A percentile compares a stretch with the other conserved stretches of the same genome.
phyloP scores from a whole-genome alignment of 371 early-diverging fungal genomes.

The Mucor irregularis region DNA sequence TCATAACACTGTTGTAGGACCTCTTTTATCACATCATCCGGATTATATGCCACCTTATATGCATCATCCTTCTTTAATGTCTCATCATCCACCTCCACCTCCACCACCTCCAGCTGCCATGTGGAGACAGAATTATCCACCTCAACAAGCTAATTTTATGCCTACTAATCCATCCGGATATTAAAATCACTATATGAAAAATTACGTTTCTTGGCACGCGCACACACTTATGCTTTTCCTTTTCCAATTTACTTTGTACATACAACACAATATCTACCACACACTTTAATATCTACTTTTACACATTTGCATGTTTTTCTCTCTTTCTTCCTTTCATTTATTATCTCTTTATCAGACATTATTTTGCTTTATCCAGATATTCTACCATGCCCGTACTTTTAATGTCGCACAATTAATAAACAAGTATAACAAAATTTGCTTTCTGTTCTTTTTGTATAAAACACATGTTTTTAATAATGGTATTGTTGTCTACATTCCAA shows the following conservation, averaged over 20 bases:
- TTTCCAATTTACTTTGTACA: constrained; percentile 1
- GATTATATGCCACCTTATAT: constrained; percentile 17
- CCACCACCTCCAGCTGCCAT: constrained; percentile 2
- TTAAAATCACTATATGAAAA: too few species aligned
- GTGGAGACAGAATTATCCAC: constrained; percentile 4
- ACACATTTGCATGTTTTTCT: background rate
- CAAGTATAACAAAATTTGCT: too few species aligned
- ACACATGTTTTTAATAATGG: too few species aligned
- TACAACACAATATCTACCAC: too few species aligned
- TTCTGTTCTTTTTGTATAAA: too few species aligned
- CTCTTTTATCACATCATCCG: background rate
- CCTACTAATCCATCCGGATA: constrained; percentile 5
- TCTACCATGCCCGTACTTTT: too few species aligned
- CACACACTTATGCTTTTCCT: too few species aligned
- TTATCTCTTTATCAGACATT: background rate
- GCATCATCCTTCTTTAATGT: constrained; percentile 6
- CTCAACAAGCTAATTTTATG: constrained; percentile 9
- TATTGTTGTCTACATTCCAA: too few species aligned
- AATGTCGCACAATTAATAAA: too few species aligned
- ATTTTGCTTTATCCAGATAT: too few species aligned
- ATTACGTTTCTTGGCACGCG: too few species aligned
- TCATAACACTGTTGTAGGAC: background rate
- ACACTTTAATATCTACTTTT: background rate
- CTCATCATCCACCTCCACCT: constrained; percentile 2
- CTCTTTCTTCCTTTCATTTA: background rate